phyloP scores from a whole-genome alignment of 129 eudicot species.

The Centella asiatica region DNA sequence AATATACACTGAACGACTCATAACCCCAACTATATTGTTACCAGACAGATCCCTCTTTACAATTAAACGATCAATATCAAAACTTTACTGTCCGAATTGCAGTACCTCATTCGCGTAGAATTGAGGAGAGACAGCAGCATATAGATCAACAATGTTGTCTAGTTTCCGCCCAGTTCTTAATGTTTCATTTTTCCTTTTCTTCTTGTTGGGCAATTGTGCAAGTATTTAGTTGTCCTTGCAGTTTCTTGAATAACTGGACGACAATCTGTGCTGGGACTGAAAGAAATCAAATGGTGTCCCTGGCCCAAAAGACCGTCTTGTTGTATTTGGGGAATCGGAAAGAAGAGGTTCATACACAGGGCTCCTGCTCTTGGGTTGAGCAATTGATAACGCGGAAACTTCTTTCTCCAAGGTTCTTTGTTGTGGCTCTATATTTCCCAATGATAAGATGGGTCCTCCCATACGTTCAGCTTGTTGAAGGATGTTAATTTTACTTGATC shows the following conservation, averaged over 20 bases:
- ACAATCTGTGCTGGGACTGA: conserved; percentile 39
- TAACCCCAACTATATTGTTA: no score
- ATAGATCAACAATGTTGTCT: no score
- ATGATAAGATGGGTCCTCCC: conserved; percentile 82
- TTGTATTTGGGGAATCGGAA: conserved; percentile 72
- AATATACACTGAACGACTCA: no score
- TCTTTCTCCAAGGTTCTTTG: conserved; percentile 64
- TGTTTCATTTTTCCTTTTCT: no score
- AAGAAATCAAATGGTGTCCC: conserved; percentile 12
- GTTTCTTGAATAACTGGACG: conserved; percentile 38
- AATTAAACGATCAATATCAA: no score
- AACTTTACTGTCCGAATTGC: no score
- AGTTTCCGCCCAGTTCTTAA: no score
- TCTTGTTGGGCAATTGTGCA: neutral
- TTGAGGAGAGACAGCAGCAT: no score
- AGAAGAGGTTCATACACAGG: conserved; percentile 83
- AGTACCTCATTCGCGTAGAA: no score
- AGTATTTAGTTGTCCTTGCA: conserved; percentile 45
- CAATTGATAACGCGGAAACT: conserved; percentile 50
- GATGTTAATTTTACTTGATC: conserved; percentile 86
- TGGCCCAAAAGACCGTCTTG: conserved; percentile 65
- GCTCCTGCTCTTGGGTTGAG: conserved; percentile 61
- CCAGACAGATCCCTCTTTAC: no score
- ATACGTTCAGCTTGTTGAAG: conserved; percentile 93
- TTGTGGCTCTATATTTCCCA: conserved; percentile 79